Base-by-base conservation (phyloP, 2,329 filamentous ascomycete genomes). In the Ascochyta clinopodiicola region DNA sequence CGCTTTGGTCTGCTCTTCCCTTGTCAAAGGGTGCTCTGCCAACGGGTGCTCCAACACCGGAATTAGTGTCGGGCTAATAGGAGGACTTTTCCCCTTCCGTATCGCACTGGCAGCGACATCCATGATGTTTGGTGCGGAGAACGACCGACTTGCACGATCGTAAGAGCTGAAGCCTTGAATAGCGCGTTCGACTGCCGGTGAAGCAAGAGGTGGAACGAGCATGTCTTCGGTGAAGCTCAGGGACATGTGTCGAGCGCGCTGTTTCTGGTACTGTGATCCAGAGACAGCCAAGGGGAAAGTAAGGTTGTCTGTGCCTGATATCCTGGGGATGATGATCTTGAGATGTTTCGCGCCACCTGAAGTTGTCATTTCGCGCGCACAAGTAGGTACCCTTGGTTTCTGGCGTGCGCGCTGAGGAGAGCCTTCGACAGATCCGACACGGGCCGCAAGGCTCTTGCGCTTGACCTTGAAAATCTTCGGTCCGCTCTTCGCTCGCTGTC, bases 301-400 rank as follows among this genome's bases (percentile, higher is more conserved):
- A 27, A 59, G 52, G n/a, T 56, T 60, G 8, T 56, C 50, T 19
- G 51, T 39, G 9, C 57, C 43, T 2, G 55, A 59, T 13, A 63
- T 51, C 6, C 56, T 50, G 1, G 68, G 68, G 21, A 73, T 64
- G 37, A 71, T 45, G 32, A 73, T 74, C 36, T 59, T 63, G 3
- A 73, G 56, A 60, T 73, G 69, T 31, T 61, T 69, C n/a, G 66
- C 62, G 10, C 71, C 71, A 10, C 57, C 59, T 9, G 59, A 60
- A 2, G 71, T 73, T 22, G 56, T 70, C 61, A 63, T 66, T 40
- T 73, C 69, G 15, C 61, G 59, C 7, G 70, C 62, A 24, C 70
- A 73, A 5, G 66, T 50, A 13, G 68, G 68, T 13, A 63, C 47
- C 22, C 47, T 52, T 32, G 59, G n/a, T n/a, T 57, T 60, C 32